Conservation (phyloP, 306 rosid species). For the Cajanus cajan region DNA sequence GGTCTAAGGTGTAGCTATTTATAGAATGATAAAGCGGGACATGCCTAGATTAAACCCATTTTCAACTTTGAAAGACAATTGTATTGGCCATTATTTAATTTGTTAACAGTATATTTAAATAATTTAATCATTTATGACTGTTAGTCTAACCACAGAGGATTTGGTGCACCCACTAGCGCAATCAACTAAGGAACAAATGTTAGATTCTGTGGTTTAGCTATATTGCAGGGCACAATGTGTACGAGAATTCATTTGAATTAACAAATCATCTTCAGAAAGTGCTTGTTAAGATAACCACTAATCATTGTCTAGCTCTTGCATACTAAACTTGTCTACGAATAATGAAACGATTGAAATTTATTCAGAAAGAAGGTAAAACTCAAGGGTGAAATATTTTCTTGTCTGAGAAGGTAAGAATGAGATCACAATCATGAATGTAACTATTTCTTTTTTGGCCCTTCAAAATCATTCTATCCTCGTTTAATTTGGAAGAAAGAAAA, state of each 20-base stretch:
- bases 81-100: conserved; percentile 41
- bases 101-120: conserved; percentile 36
- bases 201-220: conserved; percentile 32
- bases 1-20: conserved; percentile 37
- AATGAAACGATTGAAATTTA: conserved; percentile 1
- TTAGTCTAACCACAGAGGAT: conserved; percentile 60
- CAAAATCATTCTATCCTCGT: not conserved
- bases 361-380: not conserved
- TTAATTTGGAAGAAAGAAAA: not conserved
- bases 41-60: not conserved
- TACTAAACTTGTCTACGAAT: not conserved
- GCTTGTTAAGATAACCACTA: not conserved
- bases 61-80: not conserved
- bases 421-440: not conserved
- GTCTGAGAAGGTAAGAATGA: not conserved
- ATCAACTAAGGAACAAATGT: conserved; percentile 31
- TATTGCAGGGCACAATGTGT: not conserved
- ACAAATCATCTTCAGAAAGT: not conserved
- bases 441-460: not conserved
- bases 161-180: conserved; percentile 85
- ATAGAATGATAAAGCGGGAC: conserved; percentile 39
- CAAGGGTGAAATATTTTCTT: not conserved
- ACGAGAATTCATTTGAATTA: not conserved
- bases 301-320: not conserved
- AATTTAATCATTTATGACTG: conserved; percentile 21